phyloP scores from a whole-genome alignment of 2,329 filamentous ascomycete genomes.

The Phialocephala sp. region DNA sequence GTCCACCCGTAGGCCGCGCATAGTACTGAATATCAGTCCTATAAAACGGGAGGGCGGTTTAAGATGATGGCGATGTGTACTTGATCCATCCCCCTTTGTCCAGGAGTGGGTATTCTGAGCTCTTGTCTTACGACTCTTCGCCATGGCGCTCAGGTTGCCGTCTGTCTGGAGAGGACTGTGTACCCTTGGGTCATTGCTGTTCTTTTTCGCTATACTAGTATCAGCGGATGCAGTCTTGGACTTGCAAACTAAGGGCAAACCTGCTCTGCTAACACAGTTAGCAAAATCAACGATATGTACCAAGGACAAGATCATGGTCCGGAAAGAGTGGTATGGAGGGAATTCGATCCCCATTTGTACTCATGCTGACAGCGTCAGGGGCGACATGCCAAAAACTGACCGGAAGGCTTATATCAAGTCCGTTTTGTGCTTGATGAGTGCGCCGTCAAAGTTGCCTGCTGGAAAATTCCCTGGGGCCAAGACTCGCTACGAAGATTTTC shows the following conservation, averaged over 20 bases:
- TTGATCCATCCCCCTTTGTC: slow-evolving; percentile 13
- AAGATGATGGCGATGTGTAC: slow-evolving; percentile 15
- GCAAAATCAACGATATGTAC: slow-evolving; percentile 30
- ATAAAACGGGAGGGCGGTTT: slow-evolving; percentile 13
- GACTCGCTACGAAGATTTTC: slow-evolving; percentile 47
- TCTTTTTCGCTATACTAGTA: slow-evolving; percentile 14
- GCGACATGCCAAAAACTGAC: slow-evolving; percentile 23
- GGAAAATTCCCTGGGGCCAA: slow-evolving; percentile 42
- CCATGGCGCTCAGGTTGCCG: slow-evolving; percentile 17
- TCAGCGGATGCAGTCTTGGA: slow-evolving; percentile 28
- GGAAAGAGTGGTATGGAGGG: slow-evolving; percentile 31
- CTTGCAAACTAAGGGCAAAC: slow-evolving; percentile 29
- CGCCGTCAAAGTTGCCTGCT: slow-evolving; percentile 41
- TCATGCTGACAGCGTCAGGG: slow-evolving; percentile 20
- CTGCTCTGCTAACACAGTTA: slow-evolving; percentile 29
- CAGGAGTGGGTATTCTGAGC: slow-evolving; percentile 3
- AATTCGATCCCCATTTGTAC: neutral
- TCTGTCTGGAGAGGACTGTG: slow-evolving; percentile 21
- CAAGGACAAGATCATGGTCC: slow-evolving; percentile 24
- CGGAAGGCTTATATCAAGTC: slow-evolving; percentile 44
- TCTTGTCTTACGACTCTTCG: slow-evolving; percentile 7
- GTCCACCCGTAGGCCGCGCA: slow-evolving; percentile 1
- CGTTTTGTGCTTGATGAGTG: slow-evolving; percentile 44
- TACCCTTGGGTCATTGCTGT: slow-evolving; percentile 10
- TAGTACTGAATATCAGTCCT: neutral